Percentiles rank a stretch among this genome's conserved stretches.
Conservation (phyloP, 2,329 filamentous ascomycete species). For the Xylaria multiplex region DNA sequence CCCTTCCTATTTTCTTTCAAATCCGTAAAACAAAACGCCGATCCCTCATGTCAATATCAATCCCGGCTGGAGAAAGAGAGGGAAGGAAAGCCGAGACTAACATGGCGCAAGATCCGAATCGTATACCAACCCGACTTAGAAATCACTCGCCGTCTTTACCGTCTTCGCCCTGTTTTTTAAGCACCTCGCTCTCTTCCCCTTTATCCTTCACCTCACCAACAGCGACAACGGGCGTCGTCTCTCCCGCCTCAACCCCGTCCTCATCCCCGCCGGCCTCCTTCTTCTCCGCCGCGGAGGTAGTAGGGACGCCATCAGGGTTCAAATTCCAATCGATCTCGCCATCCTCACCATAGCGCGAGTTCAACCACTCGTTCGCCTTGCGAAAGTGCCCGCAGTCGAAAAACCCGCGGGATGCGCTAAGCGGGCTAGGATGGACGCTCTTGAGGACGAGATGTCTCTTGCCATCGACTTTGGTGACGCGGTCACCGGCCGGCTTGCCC, state of each 20-base stretch:
- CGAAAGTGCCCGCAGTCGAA: conserved; percentile 85
- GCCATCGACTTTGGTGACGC: conserved; percentile 77
- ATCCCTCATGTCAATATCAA: background rate
- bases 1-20: background rate
- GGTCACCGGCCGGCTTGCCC: conserved; percentile 84
- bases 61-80: background rate
- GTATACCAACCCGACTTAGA: background rate
- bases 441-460: conserved; percentile 83
- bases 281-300: conserved; percentile 36
- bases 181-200: conserved; percentile 45
- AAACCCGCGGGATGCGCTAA: conserved; percentile 85
- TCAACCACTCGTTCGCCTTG: conserved; percentile 86
- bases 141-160: conserved; percentile 21
- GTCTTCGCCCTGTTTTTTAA: conserved; percentile 47
- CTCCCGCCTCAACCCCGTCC: conserved; percentile 25
- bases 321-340: conserved; percentile 87
- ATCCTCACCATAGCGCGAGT: conserved; percentile 78
- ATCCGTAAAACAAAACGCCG: background rate
- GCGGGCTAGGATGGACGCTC: conserved; percentile 91
- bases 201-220: conserved; percentile 42
- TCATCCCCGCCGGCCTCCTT: conserved; percentile 37
- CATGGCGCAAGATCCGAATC: background rate
- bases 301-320: conserved; percentile 48
- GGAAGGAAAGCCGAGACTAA: background rate
- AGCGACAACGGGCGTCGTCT: conserved; percentile 39